Percentiles rank a stretch among this genome's conserved stretches.
Conservation (phyloP, 495 filamentous ascomycete genomes). For the Paragyromitra xinjiangensis region DNA sequence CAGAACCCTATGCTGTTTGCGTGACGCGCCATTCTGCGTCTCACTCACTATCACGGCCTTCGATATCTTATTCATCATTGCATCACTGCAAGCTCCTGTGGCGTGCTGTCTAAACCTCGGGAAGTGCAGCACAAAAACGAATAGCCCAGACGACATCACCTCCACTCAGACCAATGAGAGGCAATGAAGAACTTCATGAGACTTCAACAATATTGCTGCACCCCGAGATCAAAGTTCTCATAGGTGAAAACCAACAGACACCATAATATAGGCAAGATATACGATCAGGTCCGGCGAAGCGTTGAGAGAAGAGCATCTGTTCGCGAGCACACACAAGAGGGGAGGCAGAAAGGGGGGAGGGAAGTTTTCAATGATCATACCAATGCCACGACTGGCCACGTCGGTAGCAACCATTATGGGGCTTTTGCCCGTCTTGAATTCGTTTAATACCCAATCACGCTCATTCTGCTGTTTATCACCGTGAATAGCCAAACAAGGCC, state of each 20-base stretch:
- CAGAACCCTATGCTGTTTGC: slow-evolving; percentile 56
- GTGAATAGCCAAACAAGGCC: slow-evolving; percentile 98
- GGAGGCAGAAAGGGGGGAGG: slow-evolving; percentile 61
- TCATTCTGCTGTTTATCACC: slow-evolving; percentile 99
- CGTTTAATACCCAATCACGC: slow-evolving; percentile 98
- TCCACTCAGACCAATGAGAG: slow-evolving; percentile 51
- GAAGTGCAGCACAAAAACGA: slow-evolving; percentile 58
- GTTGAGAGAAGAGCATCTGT: slow-evolving; percentile 87
- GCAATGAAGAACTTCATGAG: slow-evolving; percentile 54
- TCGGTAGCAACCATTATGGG: slow-evolving; percentile 98
- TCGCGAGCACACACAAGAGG: slow-evolving; percentile 59
- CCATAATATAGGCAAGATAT: slow-evolving; percentile 58
- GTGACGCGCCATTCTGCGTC: slow-evolving; percentile 57
- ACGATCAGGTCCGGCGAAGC: slow-evolving; percentile 56
- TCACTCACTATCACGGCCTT: slow-evolving; percentile 57
- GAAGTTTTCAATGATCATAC: slow-evolving; percentile 82
- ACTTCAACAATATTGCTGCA: slow-evolving; percentile 56
- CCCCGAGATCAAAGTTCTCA: slow-evolving; percentile 59
- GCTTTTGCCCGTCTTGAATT: slow-evolving; percentile 96
- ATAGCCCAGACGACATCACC: slow-evolving; percentile 54
- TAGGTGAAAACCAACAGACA: slow-evolving; percentile 59
- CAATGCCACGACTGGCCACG: slow-evolving; percentile 98
- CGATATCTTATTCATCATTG: slow-evolving; percentile 57
- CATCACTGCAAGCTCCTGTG: slow-evolving; percentile 57
- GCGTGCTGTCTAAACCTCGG: slow-evolving; percentile 58